Base-by-base conservation (phyloP, 1,284 basidiomycete species). In the Sanguinoderma infundibulare region DNA sequence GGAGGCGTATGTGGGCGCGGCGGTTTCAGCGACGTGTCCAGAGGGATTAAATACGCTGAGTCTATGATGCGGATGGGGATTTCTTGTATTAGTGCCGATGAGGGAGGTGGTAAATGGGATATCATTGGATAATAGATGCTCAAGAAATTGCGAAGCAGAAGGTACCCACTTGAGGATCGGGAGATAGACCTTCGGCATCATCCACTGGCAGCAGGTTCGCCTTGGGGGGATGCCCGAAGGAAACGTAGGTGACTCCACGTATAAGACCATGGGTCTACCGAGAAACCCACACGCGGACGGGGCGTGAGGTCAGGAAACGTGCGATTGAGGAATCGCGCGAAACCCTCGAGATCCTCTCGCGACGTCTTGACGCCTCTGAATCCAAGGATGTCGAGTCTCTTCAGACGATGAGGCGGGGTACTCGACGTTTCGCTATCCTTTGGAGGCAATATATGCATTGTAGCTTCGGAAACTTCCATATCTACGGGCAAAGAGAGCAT, bases 1-100 rank as follows among this genome's bases (percentile, higher is more conserved):
- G 74, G 66, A 69, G 62, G 70, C 57, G 49, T 78, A 78, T 61
- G 62, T 78, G 4, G 76, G 76, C 15, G 64, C 64, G 26, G 35
- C 67, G 36, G 54, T 76, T 47, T 65, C 56, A 17, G 44, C 70
- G 5, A 63, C 66, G 55, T 69, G 69, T 54, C 74, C 73, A 2
- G 66, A 67, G 3, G 67, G 64, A 4, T 56, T 73, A 26, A 55
- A 66, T 26, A 57, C 65, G 2, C 34, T 62, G 35, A 66, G 30
- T 26, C 3, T 68, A 14, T 67, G 28, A 57, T 46, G 42, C n/a
- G n/a, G n/a, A n/a, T n/a, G n/a, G n/a, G n/a, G n/a, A n/a, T n/a
- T n/a, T n/a, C n/a, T n/a, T n/a, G n/a, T n/a, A n/a, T n/a, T n/a
- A n/a, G n/a, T n/a, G n/a, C n/a, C n/a, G n/a, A n/a, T n/a, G n/a